Evolutionary conservation across 257 asterid genomes (phyloP).

Genomic region (Ilex aquifolium): DNA sequence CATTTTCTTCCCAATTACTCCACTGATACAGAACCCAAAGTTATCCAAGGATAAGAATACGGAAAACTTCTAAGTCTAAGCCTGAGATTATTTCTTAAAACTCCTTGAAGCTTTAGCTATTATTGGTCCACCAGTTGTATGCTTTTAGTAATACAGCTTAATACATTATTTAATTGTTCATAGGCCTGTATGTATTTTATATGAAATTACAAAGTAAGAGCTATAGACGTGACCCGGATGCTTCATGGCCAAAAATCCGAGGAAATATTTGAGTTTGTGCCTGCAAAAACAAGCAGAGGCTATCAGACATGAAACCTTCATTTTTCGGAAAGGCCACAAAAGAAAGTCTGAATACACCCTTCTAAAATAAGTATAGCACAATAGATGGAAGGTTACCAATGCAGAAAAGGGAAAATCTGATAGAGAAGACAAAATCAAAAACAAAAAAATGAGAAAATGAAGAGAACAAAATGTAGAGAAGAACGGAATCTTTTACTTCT

Average conservation of each 20-base stretch:
- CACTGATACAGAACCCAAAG: background rate
- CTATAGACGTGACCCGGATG: slow-evolving; percentile 67
- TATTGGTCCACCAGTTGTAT: background rate
- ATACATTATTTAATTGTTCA: background rate
- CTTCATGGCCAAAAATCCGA: slow-evolving; percentile 95
- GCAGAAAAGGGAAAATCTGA: too few relatives aligned
- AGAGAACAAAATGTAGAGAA: too few relatives aligned
- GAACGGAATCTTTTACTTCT: too few relatives aligned
- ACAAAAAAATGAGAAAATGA: too few relatives aligned
- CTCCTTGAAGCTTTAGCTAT: background rate
- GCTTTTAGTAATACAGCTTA: background rate
- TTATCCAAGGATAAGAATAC: background rate
- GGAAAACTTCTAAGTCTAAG: background rate
- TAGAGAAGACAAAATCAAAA: too few relatives aligned
- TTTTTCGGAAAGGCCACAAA: background rate
- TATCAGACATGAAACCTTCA: background rate
- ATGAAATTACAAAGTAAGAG: slow-evolving; percentile 11
- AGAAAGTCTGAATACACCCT: too few relatives aligned
- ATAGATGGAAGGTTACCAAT: too few relatives aligned
- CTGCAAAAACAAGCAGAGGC: slow-evolving; percentile 30
- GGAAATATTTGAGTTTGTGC: slow-evolving; percentile 65
- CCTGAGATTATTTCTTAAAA: background rate
- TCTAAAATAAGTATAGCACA: too few relatives aligned
- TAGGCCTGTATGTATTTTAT: slow-evolving; percentile 1
- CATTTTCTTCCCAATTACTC: background rate